A percentile compares a stretch with the other conserved stretches of the same genome.
phyloP scores from a whole-genome alignment of 352 stramenopile genomes.

The Phytophthora hibernalis region DNA sequence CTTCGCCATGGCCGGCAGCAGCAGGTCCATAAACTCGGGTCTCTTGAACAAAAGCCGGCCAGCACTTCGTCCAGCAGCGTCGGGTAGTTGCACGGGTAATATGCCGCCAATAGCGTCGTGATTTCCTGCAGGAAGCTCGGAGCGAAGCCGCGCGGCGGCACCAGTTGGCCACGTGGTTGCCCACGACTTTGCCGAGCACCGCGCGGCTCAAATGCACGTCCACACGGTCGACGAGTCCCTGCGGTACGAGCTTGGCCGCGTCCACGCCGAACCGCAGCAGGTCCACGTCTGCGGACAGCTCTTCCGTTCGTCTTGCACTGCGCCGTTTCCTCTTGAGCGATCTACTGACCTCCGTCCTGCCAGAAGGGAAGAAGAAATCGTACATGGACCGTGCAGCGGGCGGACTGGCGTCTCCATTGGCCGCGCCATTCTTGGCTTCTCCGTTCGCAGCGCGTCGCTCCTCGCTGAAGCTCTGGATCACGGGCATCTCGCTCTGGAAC shows the following conservation, averaged over 20 bases:
- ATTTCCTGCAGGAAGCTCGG: conserved; percentile 75
- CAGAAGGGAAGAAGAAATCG: conserved; percentile 65
- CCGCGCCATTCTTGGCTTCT: conserved; percentile 30
- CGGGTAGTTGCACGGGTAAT: conserved; percentile 85
- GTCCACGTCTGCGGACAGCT: conserved; percentile 40
- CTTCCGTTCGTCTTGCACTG: conserved; percentile 26
- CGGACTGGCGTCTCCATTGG: conserved; percentile 37
- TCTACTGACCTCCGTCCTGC: conserved; percentile 17
- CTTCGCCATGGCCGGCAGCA: conserved; percentile 75
- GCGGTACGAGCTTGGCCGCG: conserved; percentile 75
- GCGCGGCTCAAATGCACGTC: conserved; percentile 64
- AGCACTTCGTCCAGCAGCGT: conserved; percentile 87
- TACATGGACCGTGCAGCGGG: conserved; percentile 47
- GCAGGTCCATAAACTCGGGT: conserved; percentile 71
- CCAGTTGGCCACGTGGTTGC: conserved; percentile 80
- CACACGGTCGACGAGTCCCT: conserved; percentile 86
- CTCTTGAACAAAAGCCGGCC: conserved; percentile 73
- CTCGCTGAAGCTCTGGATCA: conserved; percentile 72
- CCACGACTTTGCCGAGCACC: conserved; percentile 60
- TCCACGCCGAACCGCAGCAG: conserved; percentile 78
- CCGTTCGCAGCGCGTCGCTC: conserved; percentile 18
- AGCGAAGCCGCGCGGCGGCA: conserved; percentile 66
- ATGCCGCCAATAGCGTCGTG: conserved; percentile 73
- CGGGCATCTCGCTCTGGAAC: conserved; percentile 56
- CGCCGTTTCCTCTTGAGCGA: conserved; percentile 62